Conservation (phyloP, 176 grass and related monocot genomes). For the Raddia distichophylla region DNA sequence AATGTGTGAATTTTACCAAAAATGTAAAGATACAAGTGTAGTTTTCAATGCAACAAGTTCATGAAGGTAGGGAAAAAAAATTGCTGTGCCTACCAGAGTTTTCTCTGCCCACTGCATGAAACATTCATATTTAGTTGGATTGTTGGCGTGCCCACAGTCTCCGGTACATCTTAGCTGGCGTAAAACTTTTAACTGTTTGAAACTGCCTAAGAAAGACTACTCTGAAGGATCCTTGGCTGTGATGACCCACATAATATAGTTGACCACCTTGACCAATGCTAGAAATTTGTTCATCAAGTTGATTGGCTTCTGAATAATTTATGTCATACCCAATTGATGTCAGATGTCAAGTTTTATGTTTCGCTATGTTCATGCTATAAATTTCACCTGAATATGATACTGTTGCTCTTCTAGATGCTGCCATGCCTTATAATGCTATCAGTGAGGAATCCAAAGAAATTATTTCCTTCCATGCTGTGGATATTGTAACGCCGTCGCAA, state of each 20-base stretch:
- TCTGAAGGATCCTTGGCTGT: conserved; percentile 10
- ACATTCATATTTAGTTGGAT: not conserved
- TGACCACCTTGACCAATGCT: conserved; percentile 14
- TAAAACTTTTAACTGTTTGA: not conserved
- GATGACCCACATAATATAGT: not conserved
- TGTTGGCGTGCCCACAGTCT: not conserved
- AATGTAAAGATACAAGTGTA: not conserved
- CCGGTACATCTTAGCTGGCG: not conserved
- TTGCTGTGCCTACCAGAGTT: not conserved
- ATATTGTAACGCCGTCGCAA: conserved; percentile 89
- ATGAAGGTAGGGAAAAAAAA: not conserved
- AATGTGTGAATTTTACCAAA: not conserved
- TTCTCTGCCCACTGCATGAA: not conserved
- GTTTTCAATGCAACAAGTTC: not conserved
- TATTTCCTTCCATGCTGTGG: conserved; percentile 82
- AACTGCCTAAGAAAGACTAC: conserved; percentile 11
- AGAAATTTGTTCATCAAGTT: conserved; percentile 22
- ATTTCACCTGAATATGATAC: conserved; percentile 25
- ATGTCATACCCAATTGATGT: conserved; percentile 9
- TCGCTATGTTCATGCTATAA: conserved; percentile 13
- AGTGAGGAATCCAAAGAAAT: conserved; percentile 44
- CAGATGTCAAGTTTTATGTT: conserved; percentile 2
- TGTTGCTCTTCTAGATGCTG: conserved; percentile 57
- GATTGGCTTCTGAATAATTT: conserved; percentile 18
- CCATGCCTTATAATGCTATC: conserved; percentile 48